Conservation (phyloP, 257 asterid species). For the Solanum microdontum region DNA sequence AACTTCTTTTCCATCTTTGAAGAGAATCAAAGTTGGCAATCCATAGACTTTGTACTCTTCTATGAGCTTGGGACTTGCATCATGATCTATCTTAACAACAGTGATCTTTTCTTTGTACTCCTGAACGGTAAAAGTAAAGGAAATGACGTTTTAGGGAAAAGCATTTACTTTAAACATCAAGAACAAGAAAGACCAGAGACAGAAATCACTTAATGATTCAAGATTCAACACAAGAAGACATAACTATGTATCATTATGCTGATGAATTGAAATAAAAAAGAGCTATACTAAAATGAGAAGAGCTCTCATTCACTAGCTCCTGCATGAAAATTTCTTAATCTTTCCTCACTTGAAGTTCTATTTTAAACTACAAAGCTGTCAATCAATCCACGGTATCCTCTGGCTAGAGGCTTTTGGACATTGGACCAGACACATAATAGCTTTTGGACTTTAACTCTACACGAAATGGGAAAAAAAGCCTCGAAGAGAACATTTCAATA, state of each 20-base stretch:
- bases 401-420: not conserved
- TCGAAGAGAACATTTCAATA: not conserved
- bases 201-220: not conserved
- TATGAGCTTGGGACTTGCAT: conserved; percentile 62
- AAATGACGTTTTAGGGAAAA: not conserved
- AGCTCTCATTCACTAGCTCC: not conserved
- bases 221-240: not conserved
- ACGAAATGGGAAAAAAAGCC: not conserved
- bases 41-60: conserved; percentile 82
- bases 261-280: not conserved
- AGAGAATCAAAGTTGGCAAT: conserved; percentile 62
- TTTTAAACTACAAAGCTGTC: not conserved
- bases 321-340: not conserved
- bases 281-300: not conserved
- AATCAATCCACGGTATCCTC: not conserved
- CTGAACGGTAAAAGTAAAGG: conserved; percentile 12
- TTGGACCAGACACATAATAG: not conserved
- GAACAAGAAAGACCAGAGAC: not conserved
- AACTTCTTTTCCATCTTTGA: conserved; percentile 68
- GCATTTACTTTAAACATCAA: not conserved
- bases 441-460: not conserved
- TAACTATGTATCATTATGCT: not conserved
- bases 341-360: not conserved
- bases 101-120: conserved; percentile 61
- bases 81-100: conserved; percentile 78